Conservation (phyloP, 2,329 filamentous ascomycete species). For the Colletotrichum scovillei region DNA sequence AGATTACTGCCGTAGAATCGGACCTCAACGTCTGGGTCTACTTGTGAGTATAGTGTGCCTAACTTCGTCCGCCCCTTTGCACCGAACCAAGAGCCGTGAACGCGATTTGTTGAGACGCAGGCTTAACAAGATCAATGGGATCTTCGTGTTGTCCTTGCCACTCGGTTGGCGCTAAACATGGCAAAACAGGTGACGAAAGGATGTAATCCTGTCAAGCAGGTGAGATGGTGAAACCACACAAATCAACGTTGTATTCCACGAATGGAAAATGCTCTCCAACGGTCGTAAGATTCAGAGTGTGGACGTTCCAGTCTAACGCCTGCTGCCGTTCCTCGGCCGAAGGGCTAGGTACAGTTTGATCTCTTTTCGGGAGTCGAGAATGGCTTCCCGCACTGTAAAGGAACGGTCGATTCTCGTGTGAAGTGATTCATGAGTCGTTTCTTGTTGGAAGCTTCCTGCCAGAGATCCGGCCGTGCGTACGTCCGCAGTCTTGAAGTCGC, state of each 20-base stretch:
- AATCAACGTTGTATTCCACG: slow-evolving; percentile 20
- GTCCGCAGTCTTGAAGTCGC: slow-evolving; percentile 4
- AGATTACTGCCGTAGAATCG: not conserved
- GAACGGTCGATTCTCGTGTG: not conserved
- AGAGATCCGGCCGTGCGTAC: slow-evolving; percentile 10
- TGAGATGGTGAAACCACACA: not conserved
- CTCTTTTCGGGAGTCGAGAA: not conserved
- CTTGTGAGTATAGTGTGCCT: not conserved
- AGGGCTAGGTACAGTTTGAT: not conserved
- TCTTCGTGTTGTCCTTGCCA: not conserved
- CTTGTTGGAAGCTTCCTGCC: slow-evolving; percentile 9
- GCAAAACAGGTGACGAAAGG: not conserved
- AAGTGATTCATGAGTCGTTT: slow-evolving; percentile 6
- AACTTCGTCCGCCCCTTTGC: not conserved
- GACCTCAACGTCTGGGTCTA: not conserved
- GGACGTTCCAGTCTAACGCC: not conserved
- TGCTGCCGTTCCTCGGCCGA: not conserved
- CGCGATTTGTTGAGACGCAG: not conserved
- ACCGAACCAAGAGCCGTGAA: not conserved
- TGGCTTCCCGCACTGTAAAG: not conserved
- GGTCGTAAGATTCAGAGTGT: not conserved
- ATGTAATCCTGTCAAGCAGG: not conserved
- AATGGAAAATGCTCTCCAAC: not conserved
- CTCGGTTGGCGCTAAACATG: not conserved
- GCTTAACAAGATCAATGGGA: not conserved